These are phyloP conservation scores for Neophaeococcomyces mojaviensis DNA, from an alignment of 2,329 filamentous ascomycete genomes.

Conservation along the genomic window DNA sequence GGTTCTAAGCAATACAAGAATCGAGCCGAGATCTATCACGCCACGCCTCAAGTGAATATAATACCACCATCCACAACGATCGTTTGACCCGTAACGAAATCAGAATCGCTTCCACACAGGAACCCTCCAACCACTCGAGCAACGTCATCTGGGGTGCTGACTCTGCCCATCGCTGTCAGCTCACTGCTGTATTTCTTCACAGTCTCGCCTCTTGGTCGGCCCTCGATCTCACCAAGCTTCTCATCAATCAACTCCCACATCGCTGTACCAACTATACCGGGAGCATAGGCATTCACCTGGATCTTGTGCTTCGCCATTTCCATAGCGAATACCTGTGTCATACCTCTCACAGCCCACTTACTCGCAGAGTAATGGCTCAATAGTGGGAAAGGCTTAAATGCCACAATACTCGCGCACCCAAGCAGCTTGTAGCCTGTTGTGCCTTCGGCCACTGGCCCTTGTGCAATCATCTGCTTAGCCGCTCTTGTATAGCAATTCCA, in stretches of 20 bases:
- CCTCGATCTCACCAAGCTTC: slow-evolving; percentile 46
- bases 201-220: slow-evolving; percentile 45
- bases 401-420: slow-evolving; percentile 46
- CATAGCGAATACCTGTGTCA: slow-evolving; percentile 60
- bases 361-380: slow-evolving; percentile 57
- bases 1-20: no score
- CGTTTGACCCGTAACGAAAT: slow-evolving; percentile 61
- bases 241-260: slow-evolving; percentile 66
- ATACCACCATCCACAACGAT: slow-evolving; percentile 56
- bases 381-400: slow-evolving; percentile 52
- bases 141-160: slow-evolving; percentile 57
- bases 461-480: slow-evolving; percentile 57
- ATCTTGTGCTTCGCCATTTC: slow-evolving; percentile 58
- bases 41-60: slow-evolving; percentile 29
- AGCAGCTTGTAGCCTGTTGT: slow-evolving; percentile 41
- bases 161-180: slow-evolving; percentile 50
- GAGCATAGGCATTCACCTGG: slow-evolving; percentile 60
- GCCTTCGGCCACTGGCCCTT: slow-evolving; percentile 40
- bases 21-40: not conserved
- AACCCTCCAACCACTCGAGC: slow-evolving; percentile 53
- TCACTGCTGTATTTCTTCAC: slow-evolving; percentile 49
- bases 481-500: slow-evolving; percentile 59
- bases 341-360: slow-evolving; percentile 60
- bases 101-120: slow-evolving; percentile 49
- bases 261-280: slow-evolving; percentile 58